Evolutionary conservation across 768 basidiomycete species (phyloP), one percentile per base, ranked within the genome.

Genomic region (Cystofilobasidium ferigula): DNA sequence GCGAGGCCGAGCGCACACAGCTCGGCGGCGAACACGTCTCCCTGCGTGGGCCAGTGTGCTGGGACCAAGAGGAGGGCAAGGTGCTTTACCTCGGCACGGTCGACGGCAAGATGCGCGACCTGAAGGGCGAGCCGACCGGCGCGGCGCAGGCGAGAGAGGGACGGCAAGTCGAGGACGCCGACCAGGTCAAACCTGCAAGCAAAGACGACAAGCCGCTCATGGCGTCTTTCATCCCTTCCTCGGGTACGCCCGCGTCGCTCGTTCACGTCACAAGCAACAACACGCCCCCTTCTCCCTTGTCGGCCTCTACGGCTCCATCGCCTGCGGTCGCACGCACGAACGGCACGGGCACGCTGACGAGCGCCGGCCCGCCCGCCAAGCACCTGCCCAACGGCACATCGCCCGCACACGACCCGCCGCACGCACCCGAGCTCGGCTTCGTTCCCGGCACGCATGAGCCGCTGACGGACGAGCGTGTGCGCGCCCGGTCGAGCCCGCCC

Each of bases 21-120:
- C 18, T 62, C 30, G 60, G 32, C 18, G 24, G 47, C 1, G 66
- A 61, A 8, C 61, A 30, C 7, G 45, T 51, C 22, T 58, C 43
- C 61, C 45, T 68, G 5, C 32, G n/a, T 9, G 67, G 67, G 0
- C 65, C 65, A 9, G 45, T 62, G 26, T 24, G 18, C 22, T 67
- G 59, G 59, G 61, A 67, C 42, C n/a, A 28, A 1, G 30, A 58
- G 57, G 56, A 42, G 42, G 38, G 57, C n/a, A 32, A 42, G 51
- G 60, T 67, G 13, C 24, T 22, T 9, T 38, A 28, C 35, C 34
- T 60, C 22, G 58, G 58, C 26, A 60, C 38, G 16, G 24, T 35
- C 14, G 24, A 20, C 28, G 58, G 58, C 10, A 12, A 60, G 43
- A 3, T 3, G 6, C 34, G 58, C 5, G 28, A 56, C 20, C 32